Percentiles rank a stretch among this genome's conserved stretches.
Evolutionary conservation across 2,329 filamentous ascomycete species (phyloP).

Genomic region (Pseudogymnoascus sp.): DNA sequence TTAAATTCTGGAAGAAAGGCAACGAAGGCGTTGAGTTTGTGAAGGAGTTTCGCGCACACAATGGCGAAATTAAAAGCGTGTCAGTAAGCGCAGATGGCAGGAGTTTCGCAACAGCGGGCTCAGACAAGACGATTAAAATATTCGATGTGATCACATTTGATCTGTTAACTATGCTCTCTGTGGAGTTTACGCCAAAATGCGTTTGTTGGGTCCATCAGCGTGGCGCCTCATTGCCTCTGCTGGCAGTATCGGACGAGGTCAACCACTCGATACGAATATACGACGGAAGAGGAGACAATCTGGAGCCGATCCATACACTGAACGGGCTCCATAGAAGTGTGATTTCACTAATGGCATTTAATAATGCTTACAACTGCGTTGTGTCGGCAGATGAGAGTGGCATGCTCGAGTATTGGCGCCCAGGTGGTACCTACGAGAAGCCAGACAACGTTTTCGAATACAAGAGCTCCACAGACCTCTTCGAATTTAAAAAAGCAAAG

Average conservation of each 20-base stretch:
- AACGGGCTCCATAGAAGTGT: conserved; percentile 72
- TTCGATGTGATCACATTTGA: conserved; percentile 83
- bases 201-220: conserved; percentile 88
- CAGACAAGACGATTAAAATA: conserved; percentile 71
- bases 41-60: conserved; percentile 92
- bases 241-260: conserved; percentile 73
- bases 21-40: conserved; percentile 90
- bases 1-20: conserved; percentile 99
- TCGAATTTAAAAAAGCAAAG: conserved; percentile 95
- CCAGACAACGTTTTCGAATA: conserved; percentile 85
- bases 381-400: conserved; percentile 81
- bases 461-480: conserved; percentile 89
- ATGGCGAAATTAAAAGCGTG: conserved; percentile 73
- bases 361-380: conserved; percentile 81
- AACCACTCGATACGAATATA: conserved; percentile 73
- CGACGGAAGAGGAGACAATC: conserved; percentile 79
- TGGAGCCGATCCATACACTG: conserved; percentile 68
- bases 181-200: conserved; percentile 67
- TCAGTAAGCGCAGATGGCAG: conserved; percentile 83
- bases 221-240: conserved; percentile 76
- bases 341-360: conserved; percentile 82
- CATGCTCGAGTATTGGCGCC: conserved; percentile 96
- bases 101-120: conserved; percentile 84
- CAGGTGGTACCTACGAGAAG: conserved; percentile 75
- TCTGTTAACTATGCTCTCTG: conserved; percentile 70